Base-by-base conservation (phyloP, 768 basidiomycete species). In the Phaffia australis region DNA sequence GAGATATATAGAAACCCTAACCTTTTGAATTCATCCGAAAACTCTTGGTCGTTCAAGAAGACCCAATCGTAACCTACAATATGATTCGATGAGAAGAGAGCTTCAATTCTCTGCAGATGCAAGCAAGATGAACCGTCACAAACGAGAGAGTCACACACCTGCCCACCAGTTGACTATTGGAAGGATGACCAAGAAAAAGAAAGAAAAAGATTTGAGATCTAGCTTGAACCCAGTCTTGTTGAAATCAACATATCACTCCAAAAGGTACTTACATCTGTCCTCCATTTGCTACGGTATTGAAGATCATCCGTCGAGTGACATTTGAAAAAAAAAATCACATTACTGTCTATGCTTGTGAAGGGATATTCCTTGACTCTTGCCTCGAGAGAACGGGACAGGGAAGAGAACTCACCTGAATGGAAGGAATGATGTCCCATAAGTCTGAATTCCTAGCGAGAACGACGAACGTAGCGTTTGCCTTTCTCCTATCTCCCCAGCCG, bases 391-490 rank as follows among this genome's bases (percentile, higher is more conserved):
- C 14, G 29, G 3, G 29, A 8, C 14, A 18, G 56, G 21, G 42
- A 42, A 21, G 27, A 18, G 35, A 46, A 46, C 59, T 15, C 14
- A 60, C 59, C 59, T 60, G 59, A 46, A 60, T 60, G 15, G 59
- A 46, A 15, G 59, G 59, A 29, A 60, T 27, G 42, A 60, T 60
- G 25, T 60, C 66, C 50, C 59, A 67, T n/a, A 67, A 47, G 21
- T 67, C 66, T 19, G 66, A 67, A 61, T 67, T 67, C 32, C 66
- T 42, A 30, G 66, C 66, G 15, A 67, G 58, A 21, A 66, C 47
- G 35, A 60, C 59, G 55, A 66, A 66, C 2, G 65, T 65, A 14
- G 64, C 64, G 55, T 65, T 65, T 16, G 64, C 64, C 9, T 60
- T 54, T 16, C 63, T 23, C n/a, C 63, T 55, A 29, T 29, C 46